A percentile compares a stretch with the other conserved stretches of the same genome.
These are phyloP conservation scores for Penicillium decumbens DNA, from an alignment of 2,329 filamentous ascomycete species.

Conservation along the genomic window DNA sequence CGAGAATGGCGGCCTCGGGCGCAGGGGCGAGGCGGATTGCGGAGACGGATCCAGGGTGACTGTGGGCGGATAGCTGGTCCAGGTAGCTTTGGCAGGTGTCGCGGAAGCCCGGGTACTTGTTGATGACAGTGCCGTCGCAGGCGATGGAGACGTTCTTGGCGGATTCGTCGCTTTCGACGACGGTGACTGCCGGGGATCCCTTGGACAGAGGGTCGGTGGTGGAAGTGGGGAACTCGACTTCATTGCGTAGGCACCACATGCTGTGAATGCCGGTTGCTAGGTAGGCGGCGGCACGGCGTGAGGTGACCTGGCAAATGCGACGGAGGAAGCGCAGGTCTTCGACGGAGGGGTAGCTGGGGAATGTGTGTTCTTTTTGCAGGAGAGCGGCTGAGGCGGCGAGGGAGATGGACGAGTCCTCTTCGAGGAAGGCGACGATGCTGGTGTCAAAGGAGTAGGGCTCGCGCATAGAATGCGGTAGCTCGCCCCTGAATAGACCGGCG, in stretches of 20 bases:
- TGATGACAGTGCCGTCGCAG: conserved; percentile 51
- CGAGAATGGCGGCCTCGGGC: conserved; percentile 44
- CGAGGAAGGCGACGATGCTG: conserved; percentile 54
- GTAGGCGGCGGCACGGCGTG: conserved; percentile 57
- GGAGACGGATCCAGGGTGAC: conserved; percentile 19
- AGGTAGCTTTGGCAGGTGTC: conserved; percentile 43
- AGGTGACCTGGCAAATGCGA: conserved; percentile 51
- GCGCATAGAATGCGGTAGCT: conserved; percentile 52
- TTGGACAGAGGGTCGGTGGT: conserved; percentile 23
- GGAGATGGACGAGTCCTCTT: conserved; percentile 43
- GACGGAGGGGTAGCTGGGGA: conserved; percentile 43
- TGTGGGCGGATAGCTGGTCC: conserved; percentile 37
- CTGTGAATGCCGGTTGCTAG: conserved; percentile 61
- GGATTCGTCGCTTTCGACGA: conserved; percentile 30
- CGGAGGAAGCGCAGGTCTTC: conserved; percentile 54
- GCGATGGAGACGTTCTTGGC: conserved; percentile 41
- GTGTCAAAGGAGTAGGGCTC: conserved; percentile 58
- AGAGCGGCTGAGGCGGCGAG: conserved; percentile 40
- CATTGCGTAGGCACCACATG: conserved; percentile 54
- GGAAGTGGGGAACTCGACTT: conserved; percentile 41
- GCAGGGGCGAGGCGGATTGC: conserved; percentile 41
- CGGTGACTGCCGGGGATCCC: conserved; percentile 31
- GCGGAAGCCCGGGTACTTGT: conserved; percentile 49
- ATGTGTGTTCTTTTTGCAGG: conserved; percentile 51
- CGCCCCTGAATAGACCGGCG: conserved; percentile 54